phyloP scores from a whole-genome alignment of 306 rosid genomes.

The Quercus ilex region DNA sequence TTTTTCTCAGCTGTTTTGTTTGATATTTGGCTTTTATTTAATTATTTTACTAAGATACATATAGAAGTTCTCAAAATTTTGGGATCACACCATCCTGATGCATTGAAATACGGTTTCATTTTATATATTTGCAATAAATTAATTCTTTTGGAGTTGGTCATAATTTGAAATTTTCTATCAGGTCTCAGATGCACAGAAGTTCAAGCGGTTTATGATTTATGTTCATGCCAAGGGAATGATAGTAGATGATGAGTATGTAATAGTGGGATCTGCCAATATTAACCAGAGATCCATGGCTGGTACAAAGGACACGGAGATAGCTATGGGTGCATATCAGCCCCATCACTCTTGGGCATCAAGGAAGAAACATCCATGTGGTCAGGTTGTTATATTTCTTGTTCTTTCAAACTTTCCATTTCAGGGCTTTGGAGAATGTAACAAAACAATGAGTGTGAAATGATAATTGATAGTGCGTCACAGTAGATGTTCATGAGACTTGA shows the following conservation, averaged over 20 bases:
- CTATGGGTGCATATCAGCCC: constrained; percentile 95
- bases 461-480: background rate
- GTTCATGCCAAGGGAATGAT: constrained; percentile 98
- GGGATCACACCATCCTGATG: background rate
- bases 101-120: background rate
- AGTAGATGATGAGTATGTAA: constrained; percentile 83
- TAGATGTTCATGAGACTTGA: background rate
- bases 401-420: background rate
- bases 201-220: constrained; percentile 77
- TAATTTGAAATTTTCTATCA: constrained; percentile 27
- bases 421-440: background rate
- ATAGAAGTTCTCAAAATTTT: background rate
- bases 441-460: background rate
- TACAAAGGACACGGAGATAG: constrained; percentile 93
- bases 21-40: background rate
- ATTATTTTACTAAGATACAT: background rate
- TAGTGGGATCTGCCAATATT: constrained; percentile 92
- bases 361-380: constrained; percentile 69
- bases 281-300: constrained; percentile 99
- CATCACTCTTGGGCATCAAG: constrained; percentile 67
- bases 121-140: background rate
- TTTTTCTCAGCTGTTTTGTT: background rate
- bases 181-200: constrained; percentile 45
- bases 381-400: constrained; percentile 49
- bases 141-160: constrained; percentile 5